Evolutionary conservation across 176 grass and related monocot species (phyloP).

Genomic region (Eremochloa ophiuroides): DNA sequence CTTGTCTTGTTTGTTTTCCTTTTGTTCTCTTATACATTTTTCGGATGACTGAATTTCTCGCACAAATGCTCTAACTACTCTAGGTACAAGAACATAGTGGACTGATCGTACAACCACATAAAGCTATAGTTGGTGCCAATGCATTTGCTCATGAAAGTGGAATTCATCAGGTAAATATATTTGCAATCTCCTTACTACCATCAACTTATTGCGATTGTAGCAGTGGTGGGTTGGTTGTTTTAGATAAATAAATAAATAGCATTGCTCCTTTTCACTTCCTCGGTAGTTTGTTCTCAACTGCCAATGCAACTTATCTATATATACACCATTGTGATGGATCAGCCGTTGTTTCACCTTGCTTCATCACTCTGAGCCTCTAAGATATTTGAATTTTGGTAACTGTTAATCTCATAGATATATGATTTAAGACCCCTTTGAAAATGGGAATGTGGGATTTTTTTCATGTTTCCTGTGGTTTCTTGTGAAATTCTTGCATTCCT

Average conservation of each 20-base stretch:
- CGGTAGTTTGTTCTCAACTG: background rate
- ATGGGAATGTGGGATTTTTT: background rate
- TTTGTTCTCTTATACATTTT: slow-evolving; percentile 2
- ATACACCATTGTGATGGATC: background rate
- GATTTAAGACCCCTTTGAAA: background rate
- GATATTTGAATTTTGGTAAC: background rate
- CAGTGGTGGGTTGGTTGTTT: background rate
- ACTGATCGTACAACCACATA: slow-evolving; percentile 85
- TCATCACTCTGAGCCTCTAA: background rate
- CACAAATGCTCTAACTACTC: slow-evolving; percentile 19
- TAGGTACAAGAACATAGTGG: slow-evolving; percentile 99
- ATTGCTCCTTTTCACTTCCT: background rate
- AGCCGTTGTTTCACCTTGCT: background rate
- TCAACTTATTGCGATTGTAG: background rate
- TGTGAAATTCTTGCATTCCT: background rate
- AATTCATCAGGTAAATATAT: slow-evolving; percentile 80
- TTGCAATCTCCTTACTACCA: background rate
- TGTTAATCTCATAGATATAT: background rate
- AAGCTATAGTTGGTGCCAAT: slow-evolving; percentile 99
- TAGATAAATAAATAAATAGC: background rate
- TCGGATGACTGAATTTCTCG: background rate
- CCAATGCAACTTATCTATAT: background rate
- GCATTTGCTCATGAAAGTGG: slow-evolving; percentile 99
- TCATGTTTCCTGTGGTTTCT: background rate
- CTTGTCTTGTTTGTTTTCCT: background rate